phyloP scores from a whole-genome alignment of 1,284 basidiomycete genomes.

The Kwoniella shivajii region DNA sequence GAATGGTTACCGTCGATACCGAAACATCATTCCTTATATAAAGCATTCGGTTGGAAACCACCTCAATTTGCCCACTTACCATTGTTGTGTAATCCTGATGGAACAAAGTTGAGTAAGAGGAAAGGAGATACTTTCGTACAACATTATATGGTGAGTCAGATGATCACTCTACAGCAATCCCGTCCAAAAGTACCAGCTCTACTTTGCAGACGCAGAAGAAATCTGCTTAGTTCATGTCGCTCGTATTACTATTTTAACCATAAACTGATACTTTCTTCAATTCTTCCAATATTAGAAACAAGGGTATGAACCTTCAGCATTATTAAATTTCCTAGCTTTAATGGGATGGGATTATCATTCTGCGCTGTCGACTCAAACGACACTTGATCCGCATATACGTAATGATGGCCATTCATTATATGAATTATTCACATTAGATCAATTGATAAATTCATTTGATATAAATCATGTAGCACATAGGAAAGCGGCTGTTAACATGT shows the following conservation, averaged over 20 bases:
- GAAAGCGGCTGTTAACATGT: constrained; percentile 46
- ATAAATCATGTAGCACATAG: constrained; percentile 43
- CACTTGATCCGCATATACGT: constrained; percentile 28
- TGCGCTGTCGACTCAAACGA: constrained; percentile 16
- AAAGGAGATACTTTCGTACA: constrained; percentile 66
- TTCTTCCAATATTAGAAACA: constrained; percentile 42
- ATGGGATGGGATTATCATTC: constrained; percentile 80
- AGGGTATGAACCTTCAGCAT: constrained; percentile 87
- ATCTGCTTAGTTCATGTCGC: too few species aligned
- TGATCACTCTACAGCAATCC: background rate
- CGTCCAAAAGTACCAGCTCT: too few species aligned
- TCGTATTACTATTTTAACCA: too few species aligned
- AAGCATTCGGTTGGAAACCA: constrained; percentile 68
- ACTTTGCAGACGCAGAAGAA: too few species aligned
- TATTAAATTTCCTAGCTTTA: constrained; percentile 90
- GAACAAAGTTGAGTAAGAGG: constrained; percentile 92
- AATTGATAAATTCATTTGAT: constrained; percentile 46
- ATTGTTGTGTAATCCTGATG: constrained; percentile 84
- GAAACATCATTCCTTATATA: constrained; percentile 87
- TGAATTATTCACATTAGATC: constrained; percentile 46
- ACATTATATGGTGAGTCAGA: constrained; percentile 71
- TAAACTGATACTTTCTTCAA: background rate
- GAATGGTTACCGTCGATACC: constrained; percentile 98
- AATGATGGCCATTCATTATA: constrained; percentile 40
- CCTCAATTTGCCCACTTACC: constrained; percentile 92